Conservation (phyloP, 306 rosid species). For the Oemleria cerasiformis region DNA sequence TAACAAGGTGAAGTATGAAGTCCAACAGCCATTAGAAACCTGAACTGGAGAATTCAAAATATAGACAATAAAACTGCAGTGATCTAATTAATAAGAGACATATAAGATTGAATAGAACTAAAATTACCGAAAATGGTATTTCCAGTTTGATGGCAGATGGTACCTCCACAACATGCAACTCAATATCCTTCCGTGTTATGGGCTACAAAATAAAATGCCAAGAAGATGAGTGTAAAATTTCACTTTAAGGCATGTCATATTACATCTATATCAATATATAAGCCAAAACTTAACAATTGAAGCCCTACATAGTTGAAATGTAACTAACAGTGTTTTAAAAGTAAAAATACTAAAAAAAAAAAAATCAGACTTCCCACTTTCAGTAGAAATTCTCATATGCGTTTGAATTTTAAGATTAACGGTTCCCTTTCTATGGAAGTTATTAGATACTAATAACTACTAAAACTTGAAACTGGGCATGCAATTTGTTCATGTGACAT, state of each 20-base stretch:
- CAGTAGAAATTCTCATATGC: neutral
- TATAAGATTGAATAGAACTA: slow-evolving; percentile 7
- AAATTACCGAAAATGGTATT: slow-evolving; percentile 75
- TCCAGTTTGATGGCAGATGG: slow-evolving; percentile 72
- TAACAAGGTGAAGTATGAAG: slow-evolving; percentile 13
- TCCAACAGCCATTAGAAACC: slow-evolving; percentile 25
- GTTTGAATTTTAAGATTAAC: neutral
- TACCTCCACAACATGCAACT: slow-evolving; percentile 66
- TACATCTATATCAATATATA: neutral
- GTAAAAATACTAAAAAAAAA: neutral
- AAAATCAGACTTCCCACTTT: neutral
- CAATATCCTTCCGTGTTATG: slow-evolving; percentile 73
- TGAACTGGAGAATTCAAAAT: slow-evolving; percentile 3
- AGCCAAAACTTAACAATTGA: neutral
- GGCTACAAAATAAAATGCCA: slow-evolving; percentile 61
- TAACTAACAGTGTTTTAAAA: neutral
- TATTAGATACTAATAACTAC: neutral
- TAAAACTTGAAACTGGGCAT: neutral
- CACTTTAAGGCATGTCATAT: neutral
- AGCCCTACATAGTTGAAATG: neutral
- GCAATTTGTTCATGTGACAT: neutral
- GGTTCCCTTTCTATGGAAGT: neutral
- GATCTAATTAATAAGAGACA: slow-evolving; percentile 11
- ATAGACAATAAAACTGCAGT: slow-evolving; percentile 18
- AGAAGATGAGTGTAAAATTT: slow-evolving; percentile 22